Conservation (phyloP, 345 rosid genomes). For the Eutrema yunnanense region DNA sequence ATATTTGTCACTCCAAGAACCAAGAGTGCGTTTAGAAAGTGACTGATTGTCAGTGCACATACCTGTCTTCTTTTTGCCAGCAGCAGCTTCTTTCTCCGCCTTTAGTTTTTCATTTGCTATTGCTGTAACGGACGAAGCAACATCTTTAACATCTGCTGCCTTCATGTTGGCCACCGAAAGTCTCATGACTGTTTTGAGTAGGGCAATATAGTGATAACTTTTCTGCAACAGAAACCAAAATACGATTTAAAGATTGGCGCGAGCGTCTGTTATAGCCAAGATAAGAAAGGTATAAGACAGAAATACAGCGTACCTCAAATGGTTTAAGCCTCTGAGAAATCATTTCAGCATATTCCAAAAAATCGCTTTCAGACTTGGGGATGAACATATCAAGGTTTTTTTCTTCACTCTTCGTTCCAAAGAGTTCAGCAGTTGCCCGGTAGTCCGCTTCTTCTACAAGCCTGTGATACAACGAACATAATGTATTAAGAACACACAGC, state of each 20-base stretch:
- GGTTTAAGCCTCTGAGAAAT: slow-evolving; percentile 65
- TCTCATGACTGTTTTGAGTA: slow-evolving; percentile 89
- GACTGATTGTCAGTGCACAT: background rate
- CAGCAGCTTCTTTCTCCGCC: slow-evolving; percentile 83
- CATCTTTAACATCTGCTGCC: slow-evolving; percentile 92
- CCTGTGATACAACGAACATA: slow-evolving; percentile 32
- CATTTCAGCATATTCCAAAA: slow-evolving; percentile 83
- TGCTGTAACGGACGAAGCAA: slow-evolving; percentile 80
- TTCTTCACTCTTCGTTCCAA: slow-evolving; percentile 52
- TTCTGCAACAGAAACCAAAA: slow-evolving; percentile 51
- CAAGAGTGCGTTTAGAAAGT: background rate
- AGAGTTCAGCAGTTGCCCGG: slow-evolving; percentile 64
- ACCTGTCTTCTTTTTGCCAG: slow-evolving; percentile 88
- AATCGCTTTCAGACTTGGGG: slow-evolving; percentile 94
- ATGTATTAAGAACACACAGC: background rate
- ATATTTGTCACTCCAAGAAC: background rate
- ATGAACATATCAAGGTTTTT: slow-evolving; percentile 61
- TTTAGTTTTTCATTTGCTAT: slow-evolving; percentile 92
- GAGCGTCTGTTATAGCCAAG: background rate
- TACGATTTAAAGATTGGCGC: background rate
- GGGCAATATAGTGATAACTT: slow-evolving; percentile 69
- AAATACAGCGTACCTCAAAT: slow-evolving; percentile 49
- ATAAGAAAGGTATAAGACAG: background rate
- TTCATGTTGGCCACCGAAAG: slow-evolving; percentile 61
- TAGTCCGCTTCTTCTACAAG: slow-evolving; percentile 96